Conservation (phyloP, 768 basidiomycete genomes). For the Mycena metata region DNA sequence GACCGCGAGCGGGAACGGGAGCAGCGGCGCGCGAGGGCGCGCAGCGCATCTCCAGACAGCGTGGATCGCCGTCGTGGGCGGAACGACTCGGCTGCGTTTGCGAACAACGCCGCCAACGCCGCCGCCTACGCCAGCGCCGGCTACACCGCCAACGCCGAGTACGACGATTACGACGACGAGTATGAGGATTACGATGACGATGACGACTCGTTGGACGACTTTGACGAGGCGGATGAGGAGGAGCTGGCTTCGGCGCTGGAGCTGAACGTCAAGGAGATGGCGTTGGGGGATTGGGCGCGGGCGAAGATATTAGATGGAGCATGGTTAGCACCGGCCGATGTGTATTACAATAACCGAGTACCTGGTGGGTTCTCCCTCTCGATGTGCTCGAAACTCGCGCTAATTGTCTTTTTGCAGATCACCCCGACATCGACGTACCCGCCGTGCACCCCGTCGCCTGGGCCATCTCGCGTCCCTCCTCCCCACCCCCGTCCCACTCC, state of each 20-base stretch:
- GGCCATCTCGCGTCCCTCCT: slow-evolving; percentile 54
- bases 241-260: slow-evolving; percentile 51
- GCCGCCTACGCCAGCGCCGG: slow-evolving; percentile 24
- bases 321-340: slow-evolving; percentile 82
- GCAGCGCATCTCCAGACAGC: slow-evolving; percentile 19
- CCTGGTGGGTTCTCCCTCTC: slow-evolving; percentile 33
- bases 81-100: background rate
- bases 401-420: slow-evolving; percentile 38
- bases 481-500: slow-evolving; percentile 22
- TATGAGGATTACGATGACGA: slow-evolving; percentile 57
- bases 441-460: slow-evolving; percentile 76
- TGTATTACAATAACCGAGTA: slow-evolving; percentile 64
- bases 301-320: slow-evolving; percentile 79
- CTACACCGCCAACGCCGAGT: slow-evolving; percentile 21
- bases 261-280: slow-evolving; percentile 60
- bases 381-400: slow-evolving; percentile 47
- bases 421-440: slow-evolving; percentile 34
- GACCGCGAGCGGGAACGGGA: too few relatives aligned
- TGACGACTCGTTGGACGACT: slow-evolving; percentile 46
- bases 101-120: slow-evolving; percentile 18
- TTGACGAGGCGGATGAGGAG: slow-evolving; percentile 54
- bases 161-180: slow-evolving; percentile 17
- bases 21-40: slow-evolving; percentile 11
- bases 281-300: slow-evolving; percentile 80
- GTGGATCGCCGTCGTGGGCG: background rate